Evolutionary conservation across 2,329 filamentous ascomycete species (phyloP), one percentile per base, ranked within the genome.

Genomic region (Paracoccidioides brasiliensis): DNA sequence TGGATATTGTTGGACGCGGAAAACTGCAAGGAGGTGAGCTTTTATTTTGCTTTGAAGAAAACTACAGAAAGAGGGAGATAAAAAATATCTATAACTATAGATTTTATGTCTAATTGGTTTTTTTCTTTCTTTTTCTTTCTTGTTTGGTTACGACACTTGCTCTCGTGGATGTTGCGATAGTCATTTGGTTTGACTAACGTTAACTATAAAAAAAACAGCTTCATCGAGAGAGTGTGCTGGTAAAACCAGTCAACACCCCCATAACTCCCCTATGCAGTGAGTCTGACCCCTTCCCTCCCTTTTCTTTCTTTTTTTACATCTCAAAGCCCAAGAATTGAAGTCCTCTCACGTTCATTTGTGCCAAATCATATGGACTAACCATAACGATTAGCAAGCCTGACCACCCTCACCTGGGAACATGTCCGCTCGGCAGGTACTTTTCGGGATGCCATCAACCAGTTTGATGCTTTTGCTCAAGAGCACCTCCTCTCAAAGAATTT

Each of bases 261-360:
- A 98, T 98, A 69, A 98, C 93, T 62, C 93, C 93, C 58, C 81
- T 98, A 54, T 98, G 93, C 82, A 98, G 90, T 96, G 85, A 85
- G 90, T 86, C 60, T 63, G 85, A 90, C 86, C 60, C 63, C 62
- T 55, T 52, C 53, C 56, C 59, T 59, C 54, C 22, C 22, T 22
- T 22, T 22, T 22, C 22, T 22, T 22, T 2, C n/a, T n/a, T 22
- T 22, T 22, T 22, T 22, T 22, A 22, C 22, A 22, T 22, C 22
- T 22, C 22, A 22, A 9, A 28, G n/a, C 33, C 32, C 52, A 54
- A 49, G 53, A 56, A 59, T 61, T 59, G 48, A 50, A 2, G 10
- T 30, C 42, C 33, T 5, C 40, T 22, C 10, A 40, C 22, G 4
- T 22, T 14, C 7, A 40, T 28, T n/a, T 22, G 28, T 54, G 52